These are phyloP conservation scores for Flueggea neowawraea DNA, from an alignment of 441 rosid species.

Conservation along the genomic window DNA sequence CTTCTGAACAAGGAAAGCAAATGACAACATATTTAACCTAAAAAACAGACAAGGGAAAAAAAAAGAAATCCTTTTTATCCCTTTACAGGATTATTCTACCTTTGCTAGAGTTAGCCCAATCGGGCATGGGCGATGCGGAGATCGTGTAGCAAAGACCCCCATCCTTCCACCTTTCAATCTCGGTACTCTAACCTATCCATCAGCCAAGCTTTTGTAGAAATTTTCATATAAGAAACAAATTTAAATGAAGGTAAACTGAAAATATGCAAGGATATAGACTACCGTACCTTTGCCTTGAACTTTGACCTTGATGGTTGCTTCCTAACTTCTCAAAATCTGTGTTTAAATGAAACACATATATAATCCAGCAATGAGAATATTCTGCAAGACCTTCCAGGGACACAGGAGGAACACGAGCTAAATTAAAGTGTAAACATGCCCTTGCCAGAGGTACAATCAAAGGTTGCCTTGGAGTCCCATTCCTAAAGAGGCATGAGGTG, in stretches of 20 bases:
- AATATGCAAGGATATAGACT: background rate
- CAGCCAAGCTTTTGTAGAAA: conserved; percentile 29
- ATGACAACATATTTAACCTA: no score
- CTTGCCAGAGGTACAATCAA: conserved; percentile 80
- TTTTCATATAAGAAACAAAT: conserved; percentile 16
- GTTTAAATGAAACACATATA: conserved; percentile 90
- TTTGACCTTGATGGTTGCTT: conserved; percentile 81
- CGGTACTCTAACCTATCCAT: conserved; percentile 85
- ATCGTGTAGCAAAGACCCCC: conserved; percentile 89
- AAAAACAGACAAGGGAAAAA: no score
- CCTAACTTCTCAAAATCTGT: conserved; percentile 90
- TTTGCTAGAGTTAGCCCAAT: conserved; percentile 91
- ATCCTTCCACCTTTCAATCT: conserved; percentile 70
- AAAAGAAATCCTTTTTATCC: background rate
- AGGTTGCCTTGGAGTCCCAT: conserved; percentile 95
- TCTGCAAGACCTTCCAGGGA: conserved; percentile 86
- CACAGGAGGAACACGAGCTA: conserved; percentile 78
- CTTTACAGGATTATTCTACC: conserved; percentile 29
- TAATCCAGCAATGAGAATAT: conserved; percentile 93
- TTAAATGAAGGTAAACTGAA: background rate
- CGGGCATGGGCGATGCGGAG: conserved; percentile 92
- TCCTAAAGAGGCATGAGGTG: conserved; percentile 34
- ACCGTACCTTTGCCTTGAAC: conserved; percentile 81
- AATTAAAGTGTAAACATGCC: conserved; percentile 65
- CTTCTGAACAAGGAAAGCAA: no score